Conservation (phyloP, 2,329 filamentous ascomycete genomes). For the Aspergillus neoniger region DNA sequence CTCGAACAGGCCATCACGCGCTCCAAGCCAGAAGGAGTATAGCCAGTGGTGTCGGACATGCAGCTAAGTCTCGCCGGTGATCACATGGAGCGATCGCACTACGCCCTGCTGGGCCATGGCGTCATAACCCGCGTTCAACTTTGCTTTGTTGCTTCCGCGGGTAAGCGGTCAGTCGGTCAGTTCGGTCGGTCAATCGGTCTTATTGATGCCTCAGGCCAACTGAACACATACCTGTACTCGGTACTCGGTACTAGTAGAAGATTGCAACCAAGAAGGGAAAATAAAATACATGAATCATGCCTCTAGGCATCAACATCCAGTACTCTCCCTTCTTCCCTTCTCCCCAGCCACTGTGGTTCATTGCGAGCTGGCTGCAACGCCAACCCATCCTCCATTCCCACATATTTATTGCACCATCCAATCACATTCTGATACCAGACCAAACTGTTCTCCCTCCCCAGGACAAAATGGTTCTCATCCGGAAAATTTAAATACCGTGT, state of each 20-base stretch:
- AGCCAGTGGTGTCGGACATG: conserved; percentile 10
- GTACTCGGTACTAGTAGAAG: no score
- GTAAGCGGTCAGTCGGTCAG: no score
- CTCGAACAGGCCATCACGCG: conserved; percentile 12
- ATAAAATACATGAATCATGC: no score
- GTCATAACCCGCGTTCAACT: no score
- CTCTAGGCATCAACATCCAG: neutral
- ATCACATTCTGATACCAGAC: conserved; percentile 1
- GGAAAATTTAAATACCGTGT: conserved; percentile 4
- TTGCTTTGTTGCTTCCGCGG: no score
- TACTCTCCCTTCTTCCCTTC: neutral
- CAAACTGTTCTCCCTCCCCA: conserved; percentile 2
- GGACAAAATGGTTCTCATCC: conserved; percentile 7
- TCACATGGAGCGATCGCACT: conserved; percentile 11
- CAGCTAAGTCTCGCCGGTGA: conserved; percentile 6
- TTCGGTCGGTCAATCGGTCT: no score
- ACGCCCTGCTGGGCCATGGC: no score
- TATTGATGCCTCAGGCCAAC: no score
- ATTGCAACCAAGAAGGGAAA: no score
- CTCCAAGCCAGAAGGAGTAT: conserved; percentile 8
- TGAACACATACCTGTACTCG: no score
- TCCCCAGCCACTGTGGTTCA: conserved; percentile 1
- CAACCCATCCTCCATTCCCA: neutral
- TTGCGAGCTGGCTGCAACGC: conserved; percentile 1
- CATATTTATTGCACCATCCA: conserved; percentile 3